Conservation (phyloP, 164 flowering plant genomes). For the Hamamelis virginiana region DNA sequence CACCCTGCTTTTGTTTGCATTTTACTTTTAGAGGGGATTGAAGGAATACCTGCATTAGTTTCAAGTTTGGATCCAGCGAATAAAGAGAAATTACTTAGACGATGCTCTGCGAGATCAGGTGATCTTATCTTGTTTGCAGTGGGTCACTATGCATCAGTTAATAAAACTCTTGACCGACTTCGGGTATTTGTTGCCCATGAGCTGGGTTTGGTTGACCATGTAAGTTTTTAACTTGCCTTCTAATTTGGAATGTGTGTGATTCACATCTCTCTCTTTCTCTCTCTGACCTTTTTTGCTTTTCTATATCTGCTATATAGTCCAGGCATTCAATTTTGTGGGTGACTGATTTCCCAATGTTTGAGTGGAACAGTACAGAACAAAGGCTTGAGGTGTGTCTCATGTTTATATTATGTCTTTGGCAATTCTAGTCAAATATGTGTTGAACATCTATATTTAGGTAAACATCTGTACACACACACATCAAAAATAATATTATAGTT, state of each 20-base stretch:
- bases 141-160: constrained; percentile 64
- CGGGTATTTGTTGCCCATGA: constrained; percentile 66
- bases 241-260: neutral
- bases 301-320: constrained; percentile 43
- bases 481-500: too few relatives aligned
- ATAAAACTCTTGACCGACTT: constrained; percentile 79
- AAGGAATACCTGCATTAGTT: constrained; percentile 78
- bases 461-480: neutral
- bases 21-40: constrained; percentile 49
- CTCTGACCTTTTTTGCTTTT: constrained; percentile 6
- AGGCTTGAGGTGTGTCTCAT: constrained; percentile 74
- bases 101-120: constrained; percentile 65
- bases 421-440: neutral
- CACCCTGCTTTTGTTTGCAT: constrained; percentile 6
- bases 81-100: constrained; percentile 48
- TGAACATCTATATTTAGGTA: neutral
- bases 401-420: neutral
- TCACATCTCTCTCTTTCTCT: constrained; percentile 3
- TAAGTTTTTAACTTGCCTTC: constrained; percentile 35
- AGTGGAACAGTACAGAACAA: constrained; percentile 87
- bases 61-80: constrained; percentile 55
- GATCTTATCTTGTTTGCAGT: constrained; percentile 92
- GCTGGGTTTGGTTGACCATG: constrained; percentile 71
- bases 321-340: constrained; percentile 88
- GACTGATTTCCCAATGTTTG: constrained; percentile 98